Base-by-base conservation (phyloP, 2,329 filamentous ascomycete genomes). In the Colletotrichum limetticola region DNA sequence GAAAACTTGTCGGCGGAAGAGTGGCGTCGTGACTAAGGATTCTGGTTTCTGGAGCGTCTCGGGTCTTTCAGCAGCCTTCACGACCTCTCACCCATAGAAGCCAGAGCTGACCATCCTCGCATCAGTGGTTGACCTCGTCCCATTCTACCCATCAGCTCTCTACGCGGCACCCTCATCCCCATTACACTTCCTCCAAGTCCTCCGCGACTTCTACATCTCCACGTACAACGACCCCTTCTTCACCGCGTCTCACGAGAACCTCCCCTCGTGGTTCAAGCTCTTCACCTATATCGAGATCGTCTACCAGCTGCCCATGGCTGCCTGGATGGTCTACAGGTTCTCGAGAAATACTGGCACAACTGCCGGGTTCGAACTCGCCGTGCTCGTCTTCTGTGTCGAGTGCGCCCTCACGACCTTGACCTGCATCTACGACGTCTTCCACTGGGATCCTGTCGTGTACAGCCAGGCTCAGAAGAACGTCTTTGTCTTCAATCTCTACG, bases 181-280 rank as follows among this genome's bases (percentile, higher is more conserved):
- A 0, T 80, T 90, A 7, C 85, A 88, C 78, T 82, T 85, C 74
- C 81, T 90, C 58, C 79, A 83, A 74, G 68, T 80, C 46, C 77
- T 90, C 70, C 86, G 87, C 71, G 72, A 80, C 4, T 84, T 82
- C 76, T 90, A 90, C 80, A 79, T 86, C 56, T 72, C 78, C 46
- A 80, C 81, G 12, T 87, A 86, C 76, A 87, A 87, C 69, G 89
- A 91, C 79, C 88, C 87, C 8, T 87, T 89, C 80, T 86, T 88
- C 78, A 79, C 81, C 52, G 76, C 81, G 37, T 77, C 83, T 46
- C 79, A 80, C 11, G 78, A 76, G 2, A 53, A 77, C 14, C 78
- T 82, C 61, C 82, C 83, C 14, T 82, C 83, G 71, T 91, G 88
- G 87, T 88, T 90, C 81, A 80, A 82, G 12, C 79, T 86, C 62